Conservation (phyloP, 805 yeast genomes). For the Candida hungchunana region DNA sequence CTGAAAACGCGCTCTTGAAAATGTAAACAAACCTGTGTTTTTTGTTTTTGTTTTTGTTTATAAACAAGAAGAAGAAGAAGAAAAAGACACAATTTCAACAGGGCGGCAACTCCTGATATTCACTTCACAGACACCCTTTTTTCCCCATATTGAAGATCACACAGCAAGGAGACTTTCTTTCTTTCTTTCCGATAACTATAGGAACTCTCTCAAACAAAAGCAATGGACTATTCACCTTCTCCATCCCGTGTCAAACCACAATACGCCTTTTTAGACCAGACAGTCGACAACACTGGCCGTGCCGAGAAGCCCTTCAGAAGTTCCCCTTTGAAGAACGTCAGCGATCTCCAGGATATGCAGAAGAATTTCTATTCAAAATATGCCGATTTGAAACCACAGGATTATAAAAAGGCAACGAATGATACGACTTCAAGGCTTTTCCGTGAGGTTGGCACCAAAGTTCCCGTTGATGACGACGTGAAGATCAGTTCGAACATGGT, state of each 20-base stretch:
- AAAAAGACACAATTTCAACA: too few relatives aligned
- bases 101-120: too few relatives aligned
- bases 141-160: too few relatives aligned
- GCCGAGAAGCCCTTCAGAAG: constrained; percentile 14
- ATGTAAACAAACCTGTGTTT: too few relatives aligned
- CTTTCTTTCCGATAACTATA: neutral
- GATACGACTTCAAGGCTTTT: constrained; percentile 23
- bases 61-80: too few relatives aligned
- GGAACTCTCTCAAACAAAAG: too few relatives aligned
- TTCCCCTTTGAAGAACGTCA: constrained; percentile 16
- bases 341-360: constrained; percentile 16
- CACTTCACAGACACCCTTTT: too few relatives aligned
- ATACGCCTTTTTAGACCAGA: constrained; percentile 22
- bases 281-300: constrained; percentile 23
- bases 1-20: too few relatives aligned
- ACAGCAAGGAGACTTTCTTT: too few relatives aligned
- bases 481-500: constrained; percentile 33
- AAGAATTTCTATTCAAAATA: constrained; percentile 20
- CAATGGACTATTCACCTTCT: constrained; percentile 27
- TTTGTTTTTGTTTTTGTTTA: too few relatives aligned
- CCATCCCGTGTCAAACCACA: constrained; percentile 22
- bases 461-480: constrained; percentile 29
- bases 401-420: constrained; percentile 8
- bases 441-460: constrained; percentile 14
- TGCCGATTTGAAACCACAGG: constrained; percentile 20